These are phyloP conservation scores for Forsythia viridissima DNA, from an alignment of 257 asterid genomes.

Conservation along the genomic window DNA sequence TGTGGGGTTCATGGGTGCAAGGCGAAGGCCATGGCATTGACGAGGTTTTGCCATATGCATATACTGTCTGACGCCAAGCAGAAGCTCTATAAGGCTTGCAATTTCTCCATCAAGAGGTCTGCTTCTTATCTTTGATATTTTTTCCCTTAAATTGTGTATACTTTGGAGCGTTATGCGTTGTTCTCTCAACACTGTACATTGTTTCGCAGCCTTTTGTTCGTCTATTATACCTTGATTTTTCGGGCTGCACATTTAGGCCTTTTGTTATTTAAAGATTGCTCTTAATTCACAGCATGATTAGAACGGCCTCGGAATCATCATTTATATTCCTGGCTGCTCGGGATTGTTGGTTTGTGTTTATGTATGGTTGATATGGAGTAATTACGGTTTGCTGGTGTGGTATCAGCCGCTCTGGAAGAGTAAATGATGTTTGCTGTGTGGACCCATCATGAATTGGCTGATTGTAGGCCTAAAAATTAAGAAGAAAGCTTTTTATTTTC, in stretches of 20 bases:
- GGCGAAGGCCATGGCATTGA: slow-evolving; percentile 62
- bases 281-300: not conserved
- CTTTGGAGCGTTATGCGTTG: not conserved
- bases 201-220: not conserved
- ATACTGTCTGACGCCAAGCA: slow-evolving; percentile 71
- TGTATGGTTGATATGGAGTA: not conserved
- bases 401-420: slow-evolving; percentile 2
- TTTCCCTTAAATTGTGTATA: not conserved
- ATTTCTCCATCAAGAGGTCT: slow-evolving; percentile 72
- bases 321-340: not conserved
- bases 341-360: slow-evolving; percentile 17
- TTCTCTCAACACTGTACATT: not conserved
- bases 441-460: not conserved
- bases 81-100: slow-evolving; percentile 85
- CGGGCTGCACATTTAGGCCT: not conserved
- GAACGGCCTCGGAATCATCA: not conserved
- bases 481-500: not conserved
- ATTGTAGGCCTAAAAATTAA: not conserved
- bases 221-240: not conserved
- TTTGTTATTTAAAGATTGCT: not conserved
- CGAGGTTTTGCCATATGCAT: slow-evolving; percentile 67
- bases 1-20: slow-evolving; percentile 57
- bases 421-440: not conserved
- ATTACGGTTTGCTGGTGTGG: not conserved
- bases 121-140: slow-evolving; percentile 7